A percentile compares a stretch with the other conserved stretches of the same genome.
Evolutionary conservation across 2,329 filamentous ascomycete species (phyloP).

Genomic region (Arthrobotrys conoides): DNA sequence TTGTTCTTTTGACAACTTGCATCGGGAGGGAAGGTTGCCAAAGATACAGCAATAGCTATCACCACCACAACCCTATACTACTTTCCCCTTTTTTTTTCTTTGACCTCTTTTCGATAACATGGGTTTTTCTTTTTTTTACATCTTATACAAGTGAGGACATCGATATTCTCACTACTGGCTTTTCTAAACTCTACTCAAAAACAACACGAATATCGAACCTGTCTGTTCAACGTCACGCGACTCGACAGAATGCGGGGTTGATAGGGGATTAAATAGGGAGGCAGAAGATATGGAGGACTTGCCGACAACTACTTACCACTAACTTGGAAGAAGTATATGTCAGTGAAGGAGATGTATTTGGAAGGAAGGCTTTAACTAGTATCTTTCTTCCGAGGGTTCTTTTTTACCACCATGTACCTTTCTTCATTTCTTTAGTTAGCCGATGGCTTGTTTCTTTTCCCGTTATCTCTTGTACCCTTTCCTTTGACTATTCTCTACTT

Average conservation of each 20-base stretch:
- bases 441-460: conserved; percentile 26
- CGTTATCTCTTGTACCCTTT: conserved; percentile 19
- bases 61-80: conserved; percentile 9
- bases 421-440: conserved; percentile 10
- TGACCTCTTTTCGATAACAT: conserved; percentile 52
- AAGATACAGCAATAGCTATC: neutral
- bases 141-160: conserved; percentile 57
- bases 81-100: conserved; percentile 42
- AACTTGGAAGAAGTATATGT: conserved; percentile 24
- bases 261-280: neutral
- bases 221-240: conserved; percentile 57
- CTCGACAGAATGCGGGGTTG: conserved; percentile 4
- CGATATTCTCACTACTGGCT: conserved; percentile 42
- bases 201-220: conserved; percentile 57
- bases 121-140: conserved; percentile 35
- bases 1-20: conserved; percentile 8
- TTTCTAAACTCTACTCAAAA: conserved; percentile 53
- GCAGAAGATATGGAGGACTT: neutral
- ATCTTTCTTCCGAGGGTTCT: conserved; percentile 52
- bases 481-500: neutral
- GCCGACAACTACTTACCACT: conserved; percentile 37
- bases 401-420: conserved; percentile 39
- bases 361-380: conserved; percentile 58
- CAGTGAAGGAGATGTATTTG: conserved; percentile 28
- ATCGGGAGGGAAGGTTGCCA: conserved; percentile 19